Base-by-base conservation (phyloP, 2,329 filamentous ascomycete species). In the Cadophora gregata region DNA sequence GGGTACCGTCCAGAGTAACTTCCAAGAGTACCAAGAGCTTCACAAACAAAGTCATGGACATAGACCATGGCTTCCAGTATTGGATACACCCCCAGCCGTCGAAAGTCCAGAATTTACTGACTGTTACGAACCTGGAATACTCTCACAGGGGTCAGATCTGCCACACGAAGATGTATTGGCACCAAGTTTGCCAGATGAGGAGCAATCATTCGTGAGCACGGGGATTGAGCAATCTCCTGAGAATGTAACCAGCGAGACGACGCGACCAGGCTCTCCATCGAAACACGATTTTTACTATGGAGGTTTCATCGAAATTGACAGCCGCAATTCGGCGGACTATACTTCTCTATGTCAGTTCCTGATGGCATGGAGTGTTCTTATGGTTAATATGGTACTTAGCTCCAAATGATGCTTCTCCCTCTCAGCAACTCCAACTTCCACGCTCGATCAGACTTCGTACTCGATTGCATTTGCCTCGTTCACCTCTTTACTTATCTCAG, bases 401-500 rank as follows among this genome's bases (percentile, higher is more conserved):
- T 38, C 74, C 72, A 16, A 70, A 72, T 31, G 74, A 77, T 63
- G 64, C 62, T 9, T 77, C 76, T 8, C 75, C 74, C 33, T 72
- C 75, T 24, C 69, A 67, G 63, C 63, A 69, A 29, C 33, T 71
- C 50, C 69, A 65, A 56, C 51, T 68, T 51, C 64, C 63, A 36
- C 61, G 53, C 14, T 55, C 53, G 38, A 47, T 59, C 42, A 66
- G 68, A 42, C 36, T 69, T 62, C 56, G 69, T 58, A 38, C 58
- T 55, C 64, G 69, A 61, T 31, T 50, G 48, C 68, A 63, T 6
- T 66, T 78, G 27, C 75, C 76, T 25, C 73, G 75, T 19, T 79
- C 77, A 12, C 76, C 76, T 27, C 66, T 78, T 24, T 75, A 73
- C 58, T 69, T 75, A 8, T 75, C 75, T 27, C 72, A 78, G 65